A percentile compares a stretch with the other conserved stretches of the same genome.
Evolutionary conservation across 768 basidiomycete species (phyloP).

Genomic region (Podaxis sp.): DNA sequence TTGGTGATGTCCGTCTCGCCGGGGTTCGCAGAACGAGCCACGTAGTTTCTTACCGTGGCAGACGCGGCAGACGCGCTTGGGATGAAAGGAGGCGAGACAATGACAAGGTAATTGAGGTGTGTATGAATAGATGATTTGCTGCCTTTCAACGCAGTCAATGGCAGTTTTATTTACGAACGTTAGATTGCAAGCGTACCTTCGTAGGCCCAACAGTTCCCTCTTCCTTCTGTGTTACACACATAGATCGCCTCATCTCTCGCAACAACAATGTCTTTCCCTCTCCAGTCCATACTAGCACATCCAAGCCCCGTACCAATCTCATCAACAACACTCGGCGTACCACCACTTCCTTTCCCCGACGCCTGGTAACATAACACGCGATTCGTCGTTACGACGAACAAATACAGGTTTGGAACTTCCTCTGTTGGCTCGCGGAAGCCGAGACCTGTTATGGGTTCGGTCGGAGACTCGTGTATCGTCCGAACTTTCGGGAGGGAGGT

Average conservation of each 20-base stretch:
- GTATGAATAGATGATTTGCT: conserved; percentile 76
- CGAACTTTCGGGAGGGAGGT: conserved; percentile 84
- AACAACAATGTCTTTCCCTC: conserved; percentile 71
- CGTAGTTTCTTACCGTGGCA: conserved; percentile 74
- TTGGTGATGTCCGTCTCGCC: conserved; percentile 64
- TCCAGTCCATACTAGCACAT: conserved; percentile 81
- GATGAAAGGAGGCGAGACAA: conserved; percentile 83
- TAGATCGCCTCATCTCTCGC: conserved; percentile 93
- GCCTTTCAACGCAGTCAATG: conserved; percentile 35
- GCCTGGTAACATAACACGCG: conserved; percentile 76
- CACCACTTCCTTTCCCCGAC: conserved; percentile 68
- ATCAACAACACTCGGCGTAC: conserved; percentile 68
- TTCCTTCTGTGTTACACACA: conserved; percentile 75
- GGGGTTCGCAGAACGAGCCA: conserved; percentile 45
- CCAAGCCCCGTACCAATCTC: conserved; percentile 84
- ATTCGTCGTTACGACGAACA: conserved; percentile 89
- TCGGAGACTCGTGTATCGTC: conserved; percentile 76
- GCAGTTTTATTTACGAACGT: background rate
- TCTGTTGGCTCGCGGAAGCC: conserved; percentile 74
- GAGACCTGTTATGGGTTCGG: conserved; percentile 90
- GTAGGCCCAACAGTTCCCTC: conserved; percentile 85
- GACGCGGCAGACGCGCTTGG: conserved; percentile 64
- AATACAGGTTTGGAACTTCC: conserved; percentile 45
- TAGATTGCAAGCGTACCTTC: conserved; percentile 58
- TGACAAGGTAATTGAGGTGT: conserved; percentile 82